These are phyloP conservation scores for Saxispiralis lemnorum DNA, from an alignment of 495 filamentous ascomycete species.

Conservation along the genomic window DNA sequence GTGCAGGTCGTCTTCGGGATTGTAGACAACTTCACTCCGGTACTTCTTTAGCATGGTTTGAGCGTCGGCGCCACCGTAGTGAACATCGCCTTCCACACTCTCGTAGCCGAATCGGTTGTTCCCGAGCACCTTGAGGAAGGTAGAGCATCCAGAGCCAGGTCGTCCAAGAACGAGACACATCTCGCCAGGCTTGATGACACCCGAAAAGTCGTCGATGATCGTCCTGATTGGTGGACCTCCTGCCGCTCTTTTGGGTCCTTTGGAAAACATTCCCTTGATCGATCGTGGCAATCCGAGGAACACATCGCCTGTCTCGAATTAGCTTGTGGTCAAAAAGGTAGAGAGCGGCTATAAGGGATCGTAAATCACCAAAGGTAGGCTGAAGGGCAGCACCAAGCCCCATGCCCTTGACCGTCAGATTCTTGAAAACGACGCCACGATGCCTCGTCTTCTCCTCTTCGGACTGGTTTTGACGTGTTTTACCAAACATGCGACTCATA, in stretches of 20 bases:
- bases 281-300: conserved; percentile 38
- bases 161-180: conserved; percentile 52
- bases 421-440: conserved; percentile 23
- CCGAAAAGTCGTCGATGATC: conserved; percentile 46
- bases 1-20: conserved; percentile 57
- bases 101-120: conserved; percentile 38
- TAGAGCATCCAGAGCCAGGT: conserved; percentile 55
- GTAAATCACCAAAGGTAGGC: too few relatives aligned
- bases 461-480: conserved; percentile 39
- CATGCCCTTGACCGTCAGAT: conserved; percentile 43
- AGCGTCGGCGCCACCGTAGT: conserved; percentile 45
- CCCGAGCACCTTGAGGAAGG: conserved; percentile 41
- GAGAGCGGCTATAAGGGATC: too few relatives aligned
- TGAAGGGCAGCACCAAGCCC: conserved; percentile 25
- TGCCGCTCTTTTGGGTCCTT: conserved; percentile 24
- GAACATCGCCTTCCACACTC: conserved; percentile 42
- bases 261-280: conserved; percentile 30
- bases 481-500: conserved; percentile 49
- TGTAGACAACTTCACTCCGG: conserved; percentile 37
- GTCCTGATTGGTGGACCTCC: conserved; percentile 39
- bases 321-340: too few relatives aligned
- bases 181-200: conserved; percentile 29
- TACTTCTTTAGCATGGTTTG: conserved; percentile 42
- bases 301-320: conserved; percentile 30
- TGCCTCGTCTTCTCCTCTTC: conserved; percentile 44